Conservation (phyloP, 176 grass and related monocot genomes). For the Aegilops umbellulata region DNA sequence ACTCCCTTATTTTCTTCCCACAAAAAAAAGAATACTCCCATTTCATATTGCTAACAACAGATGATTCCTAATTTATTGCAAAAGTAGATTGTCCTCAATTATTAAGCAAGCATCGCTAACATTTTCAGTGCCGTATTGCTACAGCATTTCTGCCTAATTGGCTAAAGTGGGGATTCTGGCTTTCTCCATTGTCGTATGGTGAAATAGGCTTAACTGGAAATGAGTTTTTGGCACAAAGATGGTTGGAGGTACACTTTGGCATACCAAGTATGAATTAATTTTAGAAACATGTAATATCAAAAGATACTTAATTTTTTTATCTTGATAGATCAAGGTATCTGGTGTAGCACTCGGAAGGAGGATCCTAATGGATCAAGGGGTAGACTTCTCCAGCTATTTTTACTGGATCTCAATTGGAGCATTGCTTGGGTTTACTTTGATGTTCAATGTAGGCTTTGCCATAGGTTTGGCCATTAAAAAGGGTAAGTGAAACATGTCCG, state of each 20-base stretch:
- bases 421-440: conserved; percentile 38
- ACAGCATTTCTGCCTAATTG: conserved; percentile 71
- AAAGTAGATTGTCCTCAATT: neutral
- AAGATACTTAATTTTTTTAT: neutral
- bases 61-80: neutral
- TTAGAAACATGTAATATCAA: neutral
- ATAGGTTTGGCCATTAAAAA: conserved; percentile 63
- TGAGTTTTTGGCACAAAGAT: conserved; percentile 83
- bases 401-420: conserved; percentile 84
- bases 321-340: conserved; percentile 28
- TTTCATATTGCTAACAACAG: conserved; percentile 17
- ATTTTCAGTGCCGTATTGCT: neutral
- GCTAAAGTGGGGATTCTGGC: conserved; percentile 89
- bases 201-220: conserved; percentile 70
- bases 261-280: neutral
- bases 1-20: conserved; percentile 1
- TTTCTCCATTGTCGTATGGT: conserved; percentile 73
- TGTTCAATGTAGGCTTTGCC: neutral
- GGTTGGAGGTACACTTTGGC: conserved; percentile 61
- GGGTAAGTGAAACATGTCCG: conserved; percentile 25
- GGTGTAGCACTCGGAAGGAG: conserved; percentile 48
- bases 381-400: conserved; percentile 58
- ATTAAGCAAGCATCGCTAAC: neutral
- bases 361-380: conserved; percentile 48
- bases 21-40: neutral